phyloP scores from a whole-genome alignment of 345 rosid species.

The Geranium rotundifolium region DNA sequence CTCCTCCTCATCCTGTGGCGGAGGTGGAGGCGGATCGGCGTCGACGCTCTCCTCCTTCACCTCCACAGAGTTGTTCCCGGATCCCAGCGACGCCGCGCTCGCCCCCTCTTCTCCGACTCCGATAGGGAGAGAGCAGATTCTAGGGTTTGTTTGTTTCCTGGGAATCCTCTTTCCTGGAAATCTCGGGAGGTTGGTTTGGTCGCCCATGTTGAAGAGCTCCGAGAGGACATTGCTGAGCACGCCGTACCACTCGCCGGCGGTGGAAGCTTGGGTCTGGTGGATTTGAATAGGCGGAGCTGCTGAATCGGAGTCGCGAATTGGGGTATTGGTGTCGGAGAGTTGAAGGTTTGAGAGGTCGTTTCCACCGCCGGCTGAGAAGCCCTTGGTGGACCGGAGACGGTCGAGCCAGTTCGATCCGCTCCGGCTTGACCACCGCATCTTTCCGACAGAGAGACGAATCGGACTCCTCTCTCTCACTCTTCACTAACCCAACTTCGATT shows the following conservation, averaged over 20 bases:
- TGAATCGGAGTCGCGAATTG: conserved; percentile 24
- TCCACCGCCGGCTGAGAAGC: conserved; percentile 47
- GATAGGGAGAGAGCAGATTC: conserved; percentile 21
- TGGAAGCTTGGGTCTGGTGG: conserved; percentile 3
- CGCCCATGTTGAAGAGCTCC: conserved; percentile 68
- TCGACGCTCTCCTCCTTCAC: conserved; percentile 15
- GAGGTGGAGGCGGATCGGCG: no score
- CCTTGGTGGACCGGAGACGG: conserved; percentile 76
- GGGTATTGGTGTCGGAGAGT: conserved; percentile 16
- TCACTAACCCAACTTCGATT: not conserved
- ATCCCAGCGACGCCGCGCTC: no score
- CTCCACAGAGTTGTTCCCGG: not conserved
- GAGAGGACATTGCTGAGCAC: conserved; percentile 58
- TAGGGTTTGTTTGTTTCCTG: conserved; percentile 83
- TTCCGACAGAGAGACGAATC: not conserved
- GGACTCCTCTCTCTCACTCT: not conserved
- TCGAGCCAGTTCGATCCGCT: conserved; percentile 60
- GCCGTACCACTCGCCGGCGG: conserved; percentile 39
- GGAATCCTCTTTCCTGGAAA: conserved; percentile 24
- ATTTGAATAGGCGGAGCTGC: conserved; percentile 37
- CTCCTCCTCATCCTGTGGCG: no score
- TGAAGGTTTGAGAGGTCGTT: conserved; percentile 27
- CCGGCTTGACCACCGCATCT: not conserved
- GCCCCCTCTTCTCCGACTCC: no score
- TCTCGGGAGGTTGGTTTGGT: conserved; percentile 10